These are phyloP conservation scores for Prunus yedoensis DNA, from an alignment of 331 rosid genomes.

Conservation along the genomic window DNA sequence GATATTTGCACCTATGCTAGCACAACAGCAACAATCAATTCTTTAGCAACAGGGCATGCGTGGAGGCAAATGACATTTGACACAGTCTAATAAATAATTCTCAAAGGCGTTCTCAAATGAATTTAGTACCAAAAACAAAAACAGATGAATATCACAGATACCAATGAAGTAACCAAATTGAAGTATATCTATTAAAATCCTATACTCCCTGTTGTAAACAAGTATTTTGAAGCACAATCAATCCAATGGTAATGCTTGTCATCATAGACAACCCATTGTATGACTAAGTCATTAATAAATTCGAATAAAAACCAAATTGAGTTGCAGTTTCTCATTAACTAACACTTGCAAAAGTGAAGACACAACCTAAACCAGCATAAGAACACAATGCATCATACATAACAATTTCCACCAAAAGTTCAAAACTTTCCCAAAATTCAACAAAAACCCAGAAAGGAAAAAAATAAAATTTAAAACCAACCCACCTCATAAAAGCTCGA, in stretches of 20 bases:
- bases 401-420: background rate
- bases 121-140: background rate
- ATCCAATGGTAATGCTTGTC: background rate
- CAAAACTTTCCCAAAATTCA: background rate
- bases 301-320: too few relatives aligned
- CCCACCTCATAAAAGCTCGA: conserved; percentile 11
- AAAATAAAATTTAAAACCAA: background rate
- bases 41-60: background rate
- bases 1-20: background rate
- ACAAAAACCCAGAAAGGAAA: background rate
- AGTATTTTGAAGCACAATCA: background rate
- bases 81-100: background rate
- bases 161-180: background rate
- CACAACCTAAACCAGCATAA: too few relatives aligned
- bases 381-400: background rate
- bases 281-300: too few relatives aligned
- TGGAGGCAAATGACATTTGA: background rate
- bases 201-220: background rate
- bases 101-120: background rate
- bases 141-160: background rate
- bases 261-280: background rate
- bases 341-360: background rate
- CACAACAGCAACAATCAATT: background rate
- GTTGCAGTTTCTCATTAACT: background rate
- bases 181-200: background rate